Evolutionary conservation across 1,284 basidiomycete species (phyloP), one percentile per base, ranked within the genome.

Genomic region (Ustilago loliicola): DNA sequence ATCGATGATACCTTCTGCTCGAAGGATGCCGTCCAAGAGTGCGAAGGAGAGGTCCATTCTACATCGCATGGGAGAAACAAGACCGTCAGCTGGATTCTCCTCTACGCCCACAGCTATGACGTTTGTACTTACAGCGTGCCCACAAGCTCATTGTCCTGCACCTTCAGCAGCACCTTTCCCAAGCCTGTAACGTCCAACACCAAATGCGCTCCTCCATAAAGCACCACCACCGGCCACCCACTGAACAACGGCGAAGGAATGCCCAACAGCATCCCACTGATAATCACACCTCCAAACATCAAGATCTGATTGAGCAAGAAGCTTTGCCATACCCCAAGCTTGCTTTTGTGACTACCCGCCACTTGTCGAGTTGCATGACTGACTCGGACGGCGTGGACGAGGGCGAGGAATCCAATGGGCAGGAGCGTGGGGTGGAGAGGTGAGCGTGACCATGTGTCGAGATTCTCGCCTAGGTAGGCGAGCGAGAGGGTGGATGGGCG

Each of bases 341-440:
- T 61, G 32, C 56, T 69, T 36, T 50, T 61, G 51, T 54, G 47
- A 15, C 76, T 72, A 2, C 80, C 80, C 21, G 68, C 66, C 9
- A 82, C 66, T 56, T 75, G 68, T 15, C 80, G 79, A 5, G 79
- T 80, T 9, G 63, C 79, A 72, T 80, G 79, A 48, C 80, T 82
- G 38, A 82, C 72, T n/a, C 80, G 61, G 2, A 75, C 36, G 19
- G 80, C 79, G 30, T 82, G 80, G 3, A 77, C 29, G 15, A 82
- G 45, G 0, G 62, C 64, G 6, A 82, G 54, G 11, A 61, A 32
- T 15, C 76, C 79, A 17, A 82, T 51, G 27, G 80, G 80, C 1
- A 80, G 54, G 47, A 79, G 45, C 0, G 54, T 62, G 1, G 59
- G 67, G 32, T 75, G 72, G n/a, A 75, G 27, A 0, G 72, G 67